Evolutionary conservation across 148 eudicot species (phyloP).

Genomic region (Beta vulgaris): DNA sequence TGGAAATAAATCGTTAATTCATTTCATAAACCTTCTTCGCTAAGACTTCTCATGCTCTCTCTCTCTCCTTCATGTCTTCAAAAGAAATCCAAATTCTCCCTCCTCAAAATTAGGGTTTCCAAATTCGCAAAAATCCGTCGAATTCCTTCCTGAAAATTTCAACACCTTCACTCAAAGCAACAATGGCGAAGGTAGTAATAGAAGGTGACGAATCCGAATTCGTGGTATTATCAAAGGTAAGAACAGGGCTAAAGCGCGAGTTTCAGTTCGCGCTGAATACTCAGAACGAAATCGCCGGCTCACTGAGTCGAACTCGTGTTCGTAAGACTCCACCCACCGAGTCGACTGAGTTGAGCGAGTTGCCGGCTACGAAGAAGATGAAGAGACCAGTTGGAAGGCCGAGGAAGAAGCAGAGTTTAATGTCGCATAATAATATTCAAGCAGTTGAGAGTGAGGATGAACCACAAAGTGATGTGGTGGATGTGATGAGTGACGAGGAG

Average conservation of each 20-base stretch:
- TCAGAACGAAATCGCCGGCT: conserved; percentile 42
- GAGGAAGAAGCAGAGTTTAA: conserved; percentile 15
- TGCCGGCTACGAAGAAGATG: conserved; percentile 4
- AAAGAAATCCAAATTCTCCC: not conserved
- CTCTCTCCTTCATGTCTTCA: not conserved
- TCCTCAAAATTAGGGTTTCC: not conserved
- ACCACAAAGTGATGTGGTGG: conserved; percentile 33
- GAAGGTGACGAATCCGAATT: conserved; percentile 35
- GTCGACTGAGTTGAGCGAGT: not conserved
- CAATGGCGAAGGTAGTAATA: conserved; percentile 36
- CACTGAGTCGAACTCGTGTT: conserved; percentile 45
- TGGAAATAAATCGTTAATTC: not conserved
- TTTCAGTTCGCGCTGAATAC: conserved; percentile 52
- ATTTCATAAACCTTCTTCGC: not conserved
- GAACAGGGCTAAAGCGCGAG: conserved; percentile 39
- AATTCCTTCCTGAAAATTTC: not conserved
- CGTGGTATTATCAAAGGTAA: conserved; percentile 42
- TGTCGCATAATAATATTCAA: not conserved
- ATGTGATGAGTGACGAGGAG: conserved; percentile 33
- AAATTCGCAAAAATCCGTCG: not conserved
- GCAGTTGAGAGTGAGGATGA: conserved; percentile 37
- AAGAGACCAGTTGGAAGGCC: conserved; percentile 8
- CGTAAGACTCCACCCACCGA: conserved; percentile 33
- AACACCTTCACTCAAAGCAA: not conserved
- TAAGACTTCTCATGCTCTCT: not conserved